Conservation (phyloP, 169 alveolate genomes). For the Ichthyophthirius multifiliis region DNA sequence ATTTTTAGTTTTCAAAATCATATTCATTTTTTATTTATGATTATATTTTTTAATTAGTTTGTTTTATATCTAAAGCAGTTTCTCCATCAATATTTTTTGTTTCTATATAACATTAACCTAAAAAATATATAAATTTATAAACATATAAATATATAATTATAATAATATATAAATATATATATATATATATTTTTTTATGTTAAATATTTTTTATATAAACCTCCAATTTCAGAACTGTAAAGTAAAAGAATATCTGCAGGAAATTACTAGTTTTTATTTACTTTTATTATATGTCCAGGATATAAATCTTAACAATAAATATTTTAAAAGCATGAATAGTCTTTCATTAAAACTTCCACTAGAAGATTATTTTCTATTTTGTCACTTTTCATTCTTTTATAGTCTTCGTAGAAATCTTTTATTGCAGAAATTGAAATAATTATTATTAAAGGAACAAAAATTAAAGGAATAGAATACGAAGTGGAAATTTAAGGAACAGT, state of each 20-base stretch:
- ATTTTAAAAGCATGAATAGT: constrained; percentile 21
- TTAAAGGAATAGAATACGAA: constrained; percentile 95
- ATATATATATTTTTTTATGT: too few relatives aligned
- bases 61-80: constrained; percentile 43
- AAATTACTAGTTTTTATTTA: not conserved
- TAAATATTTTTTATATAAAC: too few relatives aligned
- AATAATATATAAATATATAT: too few relatives aligned
- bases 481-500: constrained; percentile 88
- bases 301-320: constrained; percentile 37
- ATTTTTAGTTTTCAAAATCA: too few relatives aligned
- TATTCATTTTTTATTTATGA: too few relatives aligned
- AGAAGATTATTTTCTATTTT: constrained; percentile 89
- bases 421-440: constrained; percentile 92
- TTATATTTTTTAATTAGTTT: too few relatives aligned
- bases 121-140: too few relatives aligned
- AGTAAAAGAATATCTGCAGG: constrained; percentile 13
- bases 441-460: constrained; percentile 90
- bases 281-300: constrained; percentile 53
- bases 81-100: constrained; percentile 66
- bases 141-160: too few relatives aligned
- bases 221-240: not conserved
- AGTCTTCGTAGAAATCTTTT: constrained; percentile 96
- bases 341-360: constrained; percentile 72
- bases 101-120: constrained; percentile 53
- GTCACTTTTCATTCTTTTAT: constrained; percentile 93